Evolutionary conservation across 164 flowering plant species (phyloP).

Genomic region (Dillenia turbinata): DNA sequence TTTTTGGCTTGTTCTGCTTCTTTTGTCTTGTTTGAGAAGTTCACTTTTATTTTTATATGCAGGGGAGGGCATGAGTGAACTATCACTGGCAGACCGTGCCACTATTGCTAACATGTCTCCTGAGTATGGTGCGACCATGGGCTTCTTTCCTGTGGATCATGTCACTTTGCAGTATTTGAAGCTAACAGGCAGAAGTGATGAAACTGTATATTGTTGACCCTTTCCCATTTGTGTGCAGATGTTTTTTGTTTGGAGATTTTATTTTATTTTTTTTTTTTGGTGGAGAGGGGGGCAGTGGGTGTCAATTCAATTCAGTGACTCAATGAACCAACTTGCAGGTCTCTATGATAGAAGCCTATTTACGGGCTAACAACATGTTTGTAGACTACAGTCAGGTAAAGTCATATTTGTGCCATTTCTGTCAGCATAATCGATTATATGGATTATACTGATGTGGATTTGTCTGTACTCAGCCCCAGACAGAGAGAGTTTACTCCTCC

Average conservation of each 20-base stretch:
- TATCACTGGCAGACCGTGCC: constrained; percentile 90
- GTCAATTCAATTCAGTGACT: background rate
- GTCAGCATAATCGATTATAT: background rate
- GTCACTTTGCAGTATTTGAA: constrained; percentile 86
- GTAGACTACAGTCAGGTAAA: constrained; percentile 78
- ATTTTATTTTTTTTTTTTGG: no score
- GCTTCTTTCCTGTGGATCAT: constrained; percentile 96
- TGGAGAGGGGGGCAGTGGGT: no score
- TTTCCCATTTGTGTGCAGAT: no score
- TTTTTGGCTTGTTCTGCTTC: background rate
- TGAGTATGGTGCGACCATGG: constrained; percentile 99
- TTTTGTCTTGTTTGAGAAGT: background rate
- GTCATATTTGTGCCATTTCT: background rate
- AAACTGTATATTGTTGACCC: constrained; percentile 37
- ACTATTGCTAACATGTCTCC: constrained; percentile 98
- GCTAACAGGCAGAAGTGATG: constrained; percentile 91
- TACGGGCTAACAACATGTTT: constrained; percentile 89
- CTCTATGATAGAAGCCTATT: constrained; percentile 76
- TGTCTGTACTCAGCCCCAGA: constrained; percentile 59
- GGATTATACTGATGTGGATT: background rate
- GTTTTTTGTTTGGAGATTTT: no score
- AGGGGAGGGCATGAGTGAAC: constrained; percentile 84
- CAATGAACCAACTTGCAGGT: constrained; percentile 33
- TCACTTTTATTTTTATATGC: constrained; percentile 6
- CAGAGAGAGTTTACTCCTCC: constrained; percentile 79